These are phyloP conservation scores for Leccinum subrobustum DNA, from an alignment of 1,284 basidiomycete genomes.

Conservation along the genomic window DNA sequence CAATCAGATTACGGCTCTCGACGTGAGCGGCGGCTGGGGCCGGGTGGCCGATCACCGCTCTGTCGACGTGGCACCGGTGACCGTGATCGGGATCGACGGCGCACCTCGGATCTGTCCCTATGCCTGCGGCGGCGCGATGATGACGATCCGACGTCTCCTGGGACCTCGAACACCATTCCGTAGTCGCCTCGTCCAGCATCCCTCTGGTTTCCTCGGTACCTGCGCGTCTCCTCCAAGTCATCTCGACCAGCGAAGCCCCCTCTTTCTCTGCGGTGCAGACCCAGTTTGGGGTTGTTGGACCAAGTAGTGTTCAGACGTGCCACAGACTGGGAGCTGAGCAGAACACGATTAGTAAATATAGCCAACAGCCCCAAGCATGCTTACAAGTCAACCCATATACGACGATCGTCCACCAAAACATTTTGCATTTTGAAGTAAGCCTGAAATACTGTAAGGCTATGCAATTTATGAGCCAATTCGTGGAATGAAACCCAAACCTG, in stretches of 20 bases:
- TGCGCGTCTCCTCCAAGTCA: constrained; percentile 67
- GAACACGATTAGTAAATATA: constrained; percentile 18
- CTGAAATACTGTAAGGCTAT: constrained; percentile 36
- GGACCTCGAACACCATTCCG: constrained; percentile 76
- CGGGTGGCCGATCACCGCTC: constrained; percentile 15
- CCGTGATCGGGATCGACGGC: constrained; percentile 24
- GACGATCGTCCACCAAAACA: constrained; percentile 95
- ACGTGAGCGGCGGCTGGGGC: constrained; percentile 4
- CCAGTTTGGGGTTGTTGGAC: constrained; percentile 72
- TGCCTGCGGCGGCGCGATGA: constrained; percentile 20
- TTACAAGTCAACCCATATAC: constrained; percentile 98
- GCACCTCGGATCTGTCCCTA: constrained; percentile 23
- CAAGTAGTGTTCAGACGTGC: constrained; percentile 67
- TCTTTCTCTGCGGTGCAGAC: constrained; percentile 39
- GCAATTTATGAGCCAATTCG: neutral
- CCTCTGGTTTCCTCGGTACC: constrained; percentile 49
- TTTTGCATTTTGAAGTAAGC: constrained; percentile 99
- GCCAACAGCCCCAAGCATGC: constrained; percentile 1
- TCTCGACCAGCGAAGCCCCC: constrained; percentile 65
- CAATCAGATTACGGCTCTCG: constrained; percentile 3
- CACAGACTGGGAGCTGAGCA: constrained; percentile 84
- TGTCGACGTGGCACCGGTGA: constrained; percentile 23
- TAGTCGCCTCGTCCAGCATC: constrained; percentile 44
- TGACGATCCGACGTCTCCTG: constrained; percentile 15
- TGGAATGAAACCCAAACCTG: constrained; percentile 52